Evolutionary conservation across 169 alveolate genomes (phyloP).

Genomic region (Cryptosporidium sp.): DNA sequence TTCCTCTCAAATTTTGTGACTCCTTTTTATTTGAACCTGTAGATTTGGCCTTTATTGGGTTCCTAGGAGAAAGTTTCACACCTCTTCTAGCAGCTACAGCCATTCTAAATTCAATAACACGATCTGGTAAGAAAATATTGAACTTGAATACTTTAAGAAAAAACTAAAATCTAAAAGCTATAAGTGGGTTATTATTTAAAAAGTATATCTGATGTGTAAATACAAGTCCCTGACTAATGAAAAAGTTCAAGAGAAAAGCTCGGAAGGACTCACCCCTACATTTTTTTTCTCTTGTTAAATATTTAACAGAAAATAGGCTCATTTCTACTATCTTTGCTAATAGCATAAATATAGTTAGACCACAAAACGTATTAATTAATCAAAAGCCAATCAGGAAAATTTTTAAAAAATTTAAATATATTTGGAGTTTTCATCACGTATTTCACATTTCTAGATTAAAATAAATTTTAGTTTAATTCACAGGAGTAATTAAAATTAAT

Average conservation of each 20-base stretch:
- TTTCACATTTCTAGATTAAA: neutral
- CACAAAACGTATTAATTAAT: too few relatives aligned
- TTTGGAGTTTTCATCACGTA: too few relatives aligned
- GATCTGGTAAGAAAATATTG: neutral
- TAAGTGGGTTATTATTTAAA: neutral
- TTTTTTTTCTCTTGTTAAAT: too few relatives aligned
- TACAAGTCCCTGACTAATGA: neutral
- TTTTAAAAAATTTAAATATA: too few relatives aligned
- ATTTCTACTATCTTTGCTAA: too few relatives aligned
- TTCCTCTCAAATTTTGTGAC: conserved; percentile 4
- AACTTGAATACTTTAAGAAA: neutral
- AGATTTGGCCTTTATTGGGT: conserved; percentile 9
- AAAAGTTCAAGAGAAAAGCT: neutral
- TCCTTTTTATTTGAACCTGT: neutral
- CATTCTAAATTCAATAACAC: neutral
- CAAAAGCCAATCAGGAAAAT: too few relatives aligned
- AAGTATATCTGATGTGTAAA: neutral
- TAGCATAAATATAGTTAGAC: too few relatives aligned
- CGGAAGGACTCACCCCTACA: neutral
- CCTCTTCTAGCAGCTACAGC: conserved; percentile 2
- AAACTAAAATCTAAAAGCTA: conserved; percentile 10
- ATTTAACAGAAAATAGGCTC: neutral
- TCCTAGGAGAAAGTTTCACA: conserved; percentile 5
- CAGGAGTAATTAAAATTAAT: neutral
- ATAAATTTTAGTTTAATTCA: neutral